A percentile compares a stretch with the other conserved stretches of the same genome.
Conservation (phyloP, 2,329 filamentous ascomycete genomes). For the Lanzia echinophila region DNA sequence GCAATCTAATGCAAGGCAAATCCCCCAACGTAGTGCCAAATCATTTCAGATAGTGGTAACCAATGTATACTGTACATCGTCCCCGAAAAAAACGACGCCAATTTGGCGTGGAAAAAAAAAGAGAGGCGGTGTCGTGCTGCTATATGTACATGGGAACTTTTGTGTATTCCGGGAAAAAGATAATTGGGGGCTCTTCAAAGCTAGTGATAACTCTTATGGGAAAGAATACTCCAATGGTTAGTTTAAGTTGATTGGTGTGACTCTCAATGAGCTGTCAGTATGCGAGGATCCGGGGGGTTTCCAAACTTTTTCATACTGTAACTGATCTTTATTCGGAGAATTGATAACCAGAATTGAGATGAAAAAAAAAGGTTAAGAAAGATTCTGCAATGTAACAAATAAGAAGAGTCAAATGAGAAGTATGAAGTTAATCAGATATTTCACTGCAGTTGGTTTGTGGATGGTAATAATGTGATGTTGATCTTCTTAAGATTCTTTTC, state of each 20-base stretch:
- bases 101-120: slow-evolving; percentile 1
- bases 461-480: slow-evolving; percentile 1
- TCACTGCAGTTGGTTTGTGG: not conserved
- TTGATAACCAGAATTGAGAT: slow-evolving; percentile 8
- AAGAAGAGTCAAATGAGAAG: not conserved
- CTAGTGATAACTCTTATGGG: not conserved
- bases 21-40: not conserved
- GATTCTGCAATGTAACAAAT: slow-evolving; percentile 1
- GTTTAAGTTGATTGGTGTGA: not conserved
- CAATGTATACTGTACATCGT: not conserved
- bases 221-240: not conserved
- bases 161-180: not conserved
- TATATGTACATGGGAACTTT: not conserved
- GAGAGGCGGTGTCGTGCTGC: slow-evolving; percentile 5
- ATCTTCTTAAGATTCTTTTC: slow-evolving; percentile 1
- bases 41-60: not conserved
- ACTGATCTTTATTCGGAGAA: slow-evolving; percentile 2
- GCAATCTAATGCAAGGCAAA: not conserved
- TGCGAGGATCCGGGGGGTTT: slow-evolving; percentile 2
- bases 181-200: not conserved
- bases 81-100: not conserved
- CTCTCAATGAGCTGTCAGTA: slow-evolving; percentile 8
- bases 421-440: not conserved
- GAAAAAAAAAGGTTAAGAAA: not conserved
- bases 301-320: not conserved